Conservation (phyloP, 306 rosid genomes). For the Pyrus bretschneideri region DNA sequence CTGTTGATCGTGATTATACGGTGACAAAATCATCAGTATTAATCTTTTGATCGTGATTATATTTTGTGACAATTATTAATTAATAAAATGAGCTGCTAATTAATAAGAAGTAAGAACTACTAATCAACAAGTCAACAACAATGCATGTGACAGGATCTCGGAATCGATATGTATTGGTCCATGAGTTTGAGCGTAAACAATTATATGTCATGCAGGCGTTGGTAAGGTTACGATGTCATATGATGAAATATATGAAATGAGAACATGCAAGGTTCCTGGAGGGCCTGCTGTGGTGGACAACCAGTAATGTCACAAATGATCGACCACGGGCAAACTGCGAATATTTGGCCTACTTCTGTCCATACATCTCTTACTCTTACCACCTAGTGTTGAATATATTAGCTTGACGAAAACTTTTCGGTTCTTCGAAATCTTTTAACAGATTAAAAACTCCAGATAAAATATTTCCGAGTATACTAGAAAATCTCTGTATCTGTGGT, state of each 20-base stretch:
- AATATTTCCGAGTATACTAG: background rate
- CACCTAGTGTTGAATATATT: too few relatives aligned
- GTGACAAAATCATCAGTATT: background rate
- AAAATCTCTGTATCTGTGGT: background rate
- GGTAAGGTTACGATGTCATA: conserved; percentile 21
- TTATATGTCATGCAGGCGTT: background rate
- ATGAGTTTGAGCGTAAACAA: background rate
- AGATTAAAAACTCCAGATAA: background rate
- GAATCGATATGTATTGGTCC: conserved; percentile 35
- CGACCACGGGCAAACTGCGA: background rate
- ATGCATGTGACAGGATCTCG: conserved; percentile 33
- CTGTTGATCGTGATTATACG: background rate
- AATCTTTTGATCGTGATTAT: background rate
- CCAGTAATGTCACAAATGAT: background rate
- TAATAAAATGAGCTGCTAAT: background rate
- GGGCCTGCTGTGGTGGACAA: background rate
- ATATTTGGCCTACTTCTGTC: background rate
- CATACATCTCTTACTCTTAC: background rate
- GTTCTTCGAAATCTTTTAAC: background rate
- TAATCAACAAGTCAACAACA: background rate
- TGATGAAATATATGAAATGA: conserved; percentile 12
- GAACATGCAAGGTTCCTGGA: conserved; percentile 20
- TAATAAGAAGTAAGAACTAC: background rate
- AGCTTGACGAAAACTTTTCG: background rate
- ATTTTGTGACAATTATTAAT: background rate